Evolutionary conservation across 768 basidiomycete genomes (phyloP).

Genomic region (Rhizopogon rudus): DNA sequence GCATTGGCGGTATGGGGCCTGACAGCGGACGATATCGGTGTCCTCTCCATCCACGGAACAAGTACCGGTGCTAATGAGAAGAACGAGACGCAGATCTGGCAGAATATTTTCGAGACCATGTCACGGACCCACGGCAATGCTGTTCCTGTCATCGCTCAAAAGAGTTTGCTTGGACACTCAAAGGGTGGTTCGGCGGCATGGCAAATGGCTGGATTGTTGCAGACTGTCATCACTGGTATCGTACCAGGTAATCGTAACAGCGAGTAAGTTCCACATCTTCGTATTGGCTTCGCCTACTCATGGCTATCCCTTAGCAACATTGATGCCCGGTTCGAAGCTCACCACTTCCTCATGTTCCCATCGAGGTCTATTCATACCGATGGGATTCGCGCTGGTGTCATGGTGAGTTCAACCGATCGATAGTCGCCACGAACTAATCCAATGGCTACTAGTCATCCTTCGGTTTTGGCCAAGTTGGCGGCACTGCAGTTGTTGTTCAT

Average conservation of each 20-base stretch:
- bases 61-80: slow-evolving; percentile 91
- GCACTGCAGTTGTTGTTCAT: slow-evolving; percentile 82
- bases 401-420: slow-evolving; percentile 46
- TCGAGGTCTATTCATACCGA: slow-evolving; percentile 96
- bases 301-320: slow-evolving; percentile 59
- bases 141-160: slow-evolving; percentile 96
- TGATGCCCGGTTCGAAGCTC: slow-evolving; percentile 87
- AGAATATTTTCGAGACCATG: slow-evolving; percentile 86
- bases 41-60: slow-evolving; percentile 85
- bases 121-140: slow-evolving; percentile 92
- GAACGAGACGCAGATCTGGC: slow-evolving; percentile 97
- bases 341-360: slow-evolving; percentile 92
- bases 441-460: slow-evolving; percentile 69
- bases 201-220: slow-evolving; percentile 91
- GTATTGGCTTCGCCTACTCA: neutral
- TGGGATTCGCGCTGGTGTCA: slow-evolving; percentile 80
- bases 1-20: slow-evolving; percentile 97
- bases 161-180: slow-evolving; percentile 94
- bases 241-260: slow-evolving; percentile 95
- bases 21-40: slow-evolving; percentile 87
- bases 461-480: slow-evolving; percentile 98
- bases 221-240: slow-evolving; percentile 79
- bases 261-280: slow-evolving; percentile 58
- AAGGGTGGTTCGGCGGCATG: slow-evolving; percentile 99
- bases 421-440: neutral